phyloP scores from a whole-genome alignment of 2,329 filamentous ascomycete species.

The Triangularia verruculosa region DNA sequence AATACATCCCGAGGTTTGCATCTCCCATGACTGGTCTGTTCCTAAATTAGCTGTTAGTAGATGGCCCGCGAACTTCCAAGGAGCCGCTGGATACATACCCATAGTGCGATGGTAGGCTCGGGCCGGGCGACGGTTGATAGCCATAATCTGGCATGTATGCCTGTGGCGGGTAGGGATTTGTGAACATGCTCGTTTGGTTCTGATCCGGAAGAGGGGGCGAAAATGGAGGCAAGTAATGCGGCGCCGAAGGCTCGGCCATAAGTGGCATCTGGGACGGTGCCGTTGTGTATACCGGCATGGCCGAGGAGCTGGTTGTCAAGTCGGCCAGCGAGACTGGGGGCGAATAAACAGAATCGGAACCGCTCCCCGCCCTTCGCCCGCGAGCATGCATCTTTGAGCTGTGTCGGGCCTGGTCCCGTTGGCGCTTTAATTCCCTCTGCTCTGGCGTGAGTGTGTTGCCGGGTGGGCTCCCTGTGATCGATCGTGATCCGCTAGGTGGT shows the following conservation, averaged over 20 bases:
- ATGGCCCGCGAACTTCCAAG: not conserved
- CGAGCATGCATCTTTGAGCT: slow-evolving; percentile 54
- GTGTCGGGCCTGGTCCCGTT: slow-evolving; percentile 57
- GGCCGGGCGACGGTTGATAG: slow-evolving; percentile 29
- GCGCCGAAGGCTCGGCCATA: slow-evolving; percentile 47
- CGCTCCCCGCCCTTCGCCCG: slow-evolving; percentile 49
- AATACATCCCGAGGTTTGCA: slow-evolving; percentile 32
- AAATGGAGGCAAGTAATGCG: slow-evolving; percentile 50
- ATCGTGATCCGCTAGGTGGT: slow-evolving; percentile 49
- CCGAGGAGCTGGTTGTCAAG: slow-evolving; percentile 38
- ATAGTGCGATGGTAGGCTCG: slow-evolving; percentile 33
- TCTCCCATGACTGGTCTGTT: slow-evolving; percentile 25
- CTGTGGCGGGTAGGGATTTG: slow-evolving; percentile 35
- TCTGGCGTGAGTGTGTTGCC: slow-evolving; percentile 53
- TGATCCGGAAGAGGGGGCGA: slow-evolving; percentile 47
- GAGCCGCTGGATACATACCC: slow-evolving; percentile 28
- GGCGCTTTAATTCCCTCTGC: slow-evolving; percentile 60
- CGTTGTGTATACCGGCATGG: slow-evolving; percentile 51
- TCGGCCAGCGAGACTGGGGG: slow-evolving; percentile 44
- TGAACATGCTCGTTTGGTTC: slow-evolving; percentile 31
- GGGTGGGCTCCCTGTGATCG: slow-evolving; percentile 57
- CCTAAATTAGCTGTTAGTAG: slow-evolving; percentile 10
- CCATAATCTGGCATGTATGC: slow-evolving; percentile 35
- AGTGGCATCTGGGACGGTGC: slow-evolving; percentile 50
- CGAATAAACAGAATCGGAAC: slow-evolving; percentile 35